A percentile compares a stretch with the other conserved stretches of the same genome.
These are phyloP conservation scores for Senna tora DNA, from an alignment of 306 rosid species.

Conservation along the genomic window DNA sequence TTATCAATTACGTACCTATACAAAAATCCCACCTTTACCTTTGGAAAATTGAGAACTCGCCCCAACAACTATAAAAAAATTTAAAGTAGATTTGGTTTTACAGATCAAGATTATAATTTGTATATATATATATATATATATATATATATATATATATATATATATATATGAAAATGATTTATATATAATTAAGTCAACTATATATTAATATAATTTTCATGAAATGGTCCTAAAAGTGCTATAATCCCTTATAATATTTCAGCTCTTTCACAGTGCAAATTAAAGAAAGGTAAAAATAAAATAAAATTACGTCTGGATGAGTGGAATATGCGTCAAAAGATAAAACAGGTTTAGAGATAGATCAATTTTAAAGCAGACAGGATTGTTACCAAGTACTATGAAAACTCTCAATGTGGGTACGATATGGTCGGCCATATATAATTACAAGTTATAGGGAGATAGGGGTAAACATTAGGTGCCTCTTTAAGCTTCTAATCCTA, in stretches of 20 bases:
- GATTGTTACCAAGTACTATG: constrained; percentile 40
- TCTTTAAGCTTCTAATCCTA: constrained; percentile 49
- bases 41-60: not conserved
- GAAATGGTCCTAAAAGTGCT: not conserved
- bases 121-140: no score
- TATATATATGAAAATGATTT: no score
- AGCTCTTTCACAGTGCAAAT: not conserved
- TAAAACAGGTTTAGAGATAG: not conserved
- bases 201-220: not conserved
- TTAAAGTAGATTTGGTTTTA: no score
- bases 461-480: constrained; percentile 37
- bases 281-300: constrained; percentile 33
- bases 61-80: no score
- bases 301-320: not conserved
- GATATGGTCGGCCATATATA: constrained; percentile 47
- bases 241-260: not conserved
- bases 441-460: constrained; percentile 30
- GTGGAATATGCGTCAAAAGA: constrained; percentile 26
- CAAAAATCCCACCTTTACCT: not conserved
- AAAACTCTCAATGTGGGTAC: constrained; percentile 42
- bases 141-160: no score
- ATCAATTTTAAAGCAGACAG: constrained; percentile 38
- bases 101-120: no score
- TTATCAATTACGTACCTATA: not conserved
- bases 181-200: no score